These are phyloP conservation scores for Penstemon eatonii DNA, from an alignment of 257 asterid genomes.

Conservation along the genomic window DNA sequence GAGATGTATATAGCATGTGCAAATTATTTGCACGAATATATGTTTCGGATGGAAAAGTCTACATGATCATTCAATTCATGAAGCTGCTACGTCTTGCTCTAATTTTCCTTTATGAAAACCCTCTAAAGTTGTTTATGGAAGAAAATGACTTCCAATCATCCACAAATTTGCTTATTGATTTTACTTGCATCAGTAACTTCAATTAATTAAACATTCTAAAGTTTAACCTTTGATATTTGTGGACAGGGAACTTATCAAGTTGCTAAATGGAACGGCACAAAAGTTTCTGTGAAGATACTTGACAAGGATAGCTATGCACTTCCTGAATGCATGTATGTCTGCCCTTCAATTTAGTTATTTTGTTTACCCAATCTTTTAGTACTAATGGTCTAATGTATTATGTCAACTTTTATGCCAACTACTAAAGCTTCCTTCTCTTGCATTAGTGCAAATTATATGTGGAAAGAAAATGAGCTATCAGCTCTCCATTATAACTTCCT, in stretches of 20 bases:
- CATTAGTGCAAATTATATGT: conserved; percentile 4
- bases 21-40: not conserved
- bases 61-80: not conserved
- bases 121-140: conserved; percentile 10
- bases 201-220: conserved; percentile 4
- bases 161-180: conserved; percentile 10
- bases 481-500: not conserved
- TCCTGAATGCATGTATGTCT: conserved; percentile 72
- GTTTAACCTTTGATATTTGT: conserved; percentile 19
- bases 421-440: conserved; percentile 11
- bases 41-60: conserved; percentile 1
- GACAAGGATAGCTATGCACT: conserved; percentile 80
- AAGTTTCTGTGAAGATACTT: conserved; percentile 93
- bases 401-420: conserved; percentile 11
- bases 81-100: not conserved
- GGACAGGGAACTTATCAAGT: conserved; percentile 93
- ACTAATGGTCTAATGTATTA: not conserved
- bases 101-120: not conserved
- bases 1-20: conserved; percentile 5
- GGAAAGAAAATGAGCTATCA: conserved; percentile 15
- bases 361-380: conserved; percentile 15
- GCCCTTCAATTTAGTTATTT: conserved; percentile 25
- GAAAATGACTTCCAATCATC: conserved; percentile 16
- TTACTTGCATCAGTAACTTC: conserved; percentile 13
- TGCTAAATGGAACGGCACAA: conserved; percentile 98